These are phyloP conservation scores for Diaporthe sp. DNA, from an alignment of 2,329 filamentous ascomycete genomes.

Conservation along the genomic window DNA sequence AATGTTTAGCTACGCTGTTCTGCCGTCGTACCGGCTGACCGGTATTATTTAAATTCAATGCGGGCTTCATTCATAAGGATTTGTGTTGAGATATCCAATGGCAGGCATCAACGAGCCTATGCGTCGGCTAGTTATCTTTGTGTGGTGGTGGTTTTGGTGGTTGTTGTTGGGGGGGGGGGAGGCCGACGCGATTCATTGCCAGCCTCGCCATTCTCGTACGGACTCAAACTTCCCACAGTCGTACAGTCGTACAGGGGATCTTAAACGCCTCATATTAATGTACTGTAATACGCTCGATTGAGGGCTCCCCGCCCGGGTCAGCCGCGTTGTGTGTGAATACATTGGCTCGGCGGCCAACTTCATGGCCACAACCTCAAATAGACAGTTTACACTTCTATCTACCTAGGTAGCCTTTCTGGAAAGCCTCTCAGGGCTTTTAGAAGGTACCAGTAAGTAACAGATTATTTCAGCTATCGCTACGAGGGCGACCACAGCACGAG, in stretches of 20 bases:
- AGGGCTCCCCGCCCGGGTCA: neutral
- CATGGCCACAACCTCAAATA: neutral
- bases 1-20: neutral
- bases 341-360: neutral
- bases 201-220: neutral
- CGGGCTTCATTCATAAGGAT: too few species aligned
- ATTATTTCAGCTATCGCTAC: neutral
- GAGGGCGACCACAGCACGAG: neutral
- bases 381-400: neutral
- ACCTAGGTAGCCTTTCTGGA: neutral
- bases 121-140: neutral
- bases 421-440: too few species aligned
- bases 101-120: neutral
- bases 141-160: neutral
- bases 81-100: neutral
- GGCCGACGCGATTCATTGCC: too few species aligned
- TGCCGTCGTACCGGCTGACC: neutral
- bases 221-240: neutral
- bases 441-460: too few species aligned
- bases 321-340: neutral
- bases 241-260: too few species aligned
- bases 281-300: neutral
- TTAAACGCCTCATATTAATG: neutral
- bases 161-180: too few species aligned
- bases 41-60: too few species aligned